Percentiles rank a stretch among this genome's conserved stretches.
Conservation (phyloP, 2,329 filamentous ascomycete genomes). For the Atkinsonella hypoxylon region DNA sequence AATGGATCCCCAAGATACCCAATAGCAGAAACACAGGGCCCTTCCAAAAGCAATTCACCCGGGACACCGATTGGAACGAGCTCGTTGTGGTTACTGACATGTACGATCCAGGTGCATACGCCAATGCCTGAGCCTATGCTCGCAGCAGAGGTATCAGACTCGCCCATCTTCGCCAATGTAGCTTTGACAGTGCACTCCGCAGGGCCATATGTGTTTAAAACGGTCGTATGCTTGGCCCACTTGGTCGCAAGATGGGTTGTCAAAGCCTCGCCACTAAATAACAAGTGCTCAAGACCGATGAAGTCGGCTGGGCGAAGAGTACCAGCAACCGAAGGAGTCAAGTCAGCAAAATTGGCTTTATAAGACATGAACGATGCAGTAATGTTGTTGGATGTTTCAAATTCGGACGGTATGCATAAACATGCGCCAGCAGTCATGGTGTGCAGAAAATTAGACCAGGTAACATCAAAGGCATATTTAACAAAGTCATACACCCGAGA, state of each 20-base stretch:
- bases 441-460: conserved; percentile 5
- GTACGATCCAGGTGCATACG: conserved; percentile 4
- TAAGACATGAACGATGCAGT: conserved; percentile 26
- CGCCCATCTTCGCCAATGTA: neutral
- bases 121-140: conserved; percentile 5
- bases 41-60: conserved; percentile 27
- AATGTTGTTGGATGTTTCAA: conserved; percentile 35
- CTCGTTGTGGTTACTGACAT: neutral
- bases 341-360: conserved; percentile 29
- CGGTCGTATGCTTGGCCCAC: neutral
- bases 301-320: conserved; percentile 14
- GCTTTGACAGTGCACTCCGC: conserved; percentile 4
- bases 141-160: neutral
- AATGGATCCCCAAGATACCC: conserved; percentile 35
- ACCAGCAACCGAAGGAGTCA: conserved; percentile 30
- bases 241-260: conserved; percentile 1
- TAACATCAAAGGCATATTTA: conserved; percentile 7
- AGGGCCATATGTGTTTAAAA: conserved; percentile 5
- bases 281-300: neutral
- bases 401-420: conserved; percentile 10
- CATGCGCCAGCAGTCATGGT: conserved; percentile 6
- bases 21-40: conserved; percentile 29
- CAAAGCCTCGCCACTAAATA: conserved; percentile 4
- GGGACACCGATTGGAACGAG: conserved; percentile 19
- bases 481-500: conserved; percentile 8